A percentile compares a stretch with the other conserved stretches of the same genome.
phyloP scores from a whole-genome alignment of 495 filamentous ascomycete species.

The Lichenothelia convexa region DNA sequence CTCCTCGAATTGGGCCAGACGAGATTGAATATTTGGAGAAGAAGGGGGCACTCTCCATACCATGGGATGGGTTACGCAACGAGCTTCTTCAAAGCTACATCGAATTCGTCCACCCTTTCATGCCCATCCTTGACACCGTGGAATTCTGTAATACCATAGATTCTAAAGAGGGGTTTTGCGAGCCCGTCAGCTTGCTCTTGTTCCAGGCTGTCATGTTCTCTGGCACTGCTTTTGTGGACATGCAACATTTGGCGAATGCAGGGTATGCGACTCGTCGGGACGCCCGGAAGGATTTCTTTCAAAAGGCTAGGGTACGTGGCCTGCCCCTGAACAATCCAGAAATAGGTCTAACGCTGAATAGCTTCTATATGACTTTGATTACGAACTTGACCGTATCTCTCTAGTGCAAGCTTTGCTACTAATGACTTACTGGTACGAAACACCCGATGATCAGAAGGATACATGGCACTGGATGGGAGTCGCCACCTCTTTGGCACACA shows the following conservation, averaged over 20 bases:
- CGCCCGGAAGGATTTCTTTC: conserved; percentile 64
- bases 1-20: conserved; percentile 45
- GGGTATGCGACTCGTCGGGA: conserved; percentile 53
- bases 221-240: conserved; percentile 58
- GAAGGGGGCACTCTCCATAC: conserved; percentile 60
- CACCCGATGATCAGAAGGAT: conserved; percentile 21
- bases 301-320: conserved; percentile 49
- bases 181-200: conserved; percentile 54
- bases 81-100: conserved; percentile 58
- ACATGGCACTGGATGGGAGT: conserved; percentile 23
- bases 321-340: neutral
- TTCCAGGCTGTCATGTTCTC: conserved; percentile 76
- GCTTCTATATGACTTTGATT: conserved; percentile 70
- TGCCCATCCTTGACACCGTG: conserved; percentile 67
- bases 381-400: conserved; percentile 62
- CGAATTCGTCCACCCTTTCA: conserved; percentile 74
- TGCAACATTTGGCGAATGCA: conserved; percentile 44
- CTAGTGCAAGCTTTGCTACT: conserved; percentile 69
- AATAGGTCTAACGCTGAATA: conserved; percentile 13
- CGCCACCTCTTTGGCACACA: conserved; percentile 17
- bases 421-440: conserved; percentile 40
- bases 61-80: conserved; percentile 45
- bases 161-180: conserved; percentile 42
- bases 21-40: conserved; percentile 56
- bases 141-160: conserved; percentile 52